Percentiles rank a stretch among this genome's conserved stretches.
Evolutionary conservation across 768 basidiomycete species (phyloP).

Genomic region (Leucosporidium creatinivorum): DNA sequence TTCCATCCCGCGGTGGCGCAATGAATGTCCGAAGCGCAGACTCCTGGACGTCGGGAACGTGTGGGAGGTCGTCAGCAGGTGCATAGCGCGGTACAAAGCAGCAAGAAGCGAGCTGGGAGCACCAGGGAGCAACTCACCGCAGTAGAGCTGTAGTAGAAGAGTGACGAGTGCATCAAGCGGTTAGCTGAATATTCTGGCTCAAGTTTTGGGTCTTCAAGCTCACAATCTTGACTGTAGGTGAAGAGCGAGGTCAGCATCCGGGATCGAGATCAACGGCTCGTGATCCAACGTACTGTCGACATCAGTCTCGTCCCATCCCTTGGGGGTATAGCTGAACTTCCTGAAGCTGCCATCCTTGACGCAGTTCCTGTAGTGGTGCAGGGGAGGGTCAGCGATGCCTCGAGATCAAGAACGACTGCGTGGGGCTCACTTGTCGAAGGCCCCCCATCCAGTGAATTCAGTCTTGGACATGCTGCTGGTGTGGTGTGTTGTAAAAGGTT

Average conservation of each 20-base stretch:
- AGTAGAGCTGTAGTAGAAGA: too few relatives aligned
- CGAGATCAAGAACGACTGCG: not conserved
- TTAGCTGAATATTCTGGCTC: too few relatives aligned
- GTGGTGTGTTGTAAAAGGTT: not conserved
- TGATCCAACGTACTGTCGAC: conserved; percentile 46
- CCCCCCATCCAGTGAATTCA: conserved; percentile 27
- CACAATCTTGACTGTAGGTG: too few relatives aligned
- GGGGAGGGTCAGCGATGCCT: not conserved
- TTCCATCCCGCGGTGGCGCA: not conserved
- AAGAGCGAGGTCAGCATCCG: not conserved
- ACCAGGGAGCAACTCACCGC: too few relatives aligned
- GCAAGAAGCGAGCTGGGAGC: too few relatives aligned
- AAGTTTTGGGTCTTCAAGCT: too few relatives aligned
- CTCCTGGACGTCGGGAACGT: too few relatives aligned
- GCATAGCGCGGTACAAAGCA: too few relatives aligned
- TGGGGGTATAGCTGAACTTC: conserved; percentile 48
- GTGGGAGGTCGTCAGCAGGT: too few relatives aligned
- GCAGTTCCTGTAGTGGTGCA: conserved; percentile 7
- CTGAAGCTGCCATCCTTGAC: conserved; percentile 19
- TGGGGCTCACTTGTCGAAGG: not conserved
- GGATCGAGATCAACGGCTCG: not conserved
- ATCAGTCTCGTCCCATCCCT: conserved; percentile 51
- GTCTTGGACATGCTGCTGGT: not conserved
- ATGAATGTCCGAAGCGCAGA: too few relatives aligned
- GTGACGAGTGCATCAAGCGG: too few relatives aligned